These are phyloP conservation scores for Reticulascus tulasneorum DNA, from an alignment of 2,329 filamentous ascomycete species.

Conservation along the genomic window DNA sequence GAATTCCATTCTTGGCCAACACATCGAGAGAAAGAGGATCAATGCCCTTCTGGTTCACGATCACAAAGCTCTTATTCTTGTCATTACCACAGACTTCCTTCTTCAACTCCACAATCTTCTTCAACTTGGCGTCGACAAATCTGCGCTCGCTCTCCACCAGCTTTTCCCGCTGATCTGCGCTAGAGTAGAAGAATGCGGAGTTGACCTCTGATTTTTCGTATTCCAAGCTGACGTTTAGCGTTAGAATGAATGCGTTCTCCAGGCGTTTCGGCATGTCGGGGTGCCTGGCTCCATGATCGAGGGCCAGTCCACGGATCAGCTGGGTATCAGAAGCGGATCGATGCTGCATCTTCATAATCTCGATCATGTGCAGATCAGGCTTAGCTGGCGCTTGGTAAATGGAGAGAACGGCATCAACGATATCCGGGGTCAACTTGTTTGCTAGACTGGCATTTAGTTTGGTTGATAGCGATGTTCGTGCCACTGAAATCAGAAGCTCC, in stretches of 20 bases:
- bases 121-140: slow-evolving; percentile 93
- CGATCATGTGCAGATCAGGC: slow-evolving; percentile 97
- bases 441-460: slow-evolving; percentile 90
- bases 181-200: slow-evolving; percentile 98
- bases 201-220: slow-evolving; percentile 99
- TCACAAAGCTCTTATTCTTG: slow-evolving; percentile 90
- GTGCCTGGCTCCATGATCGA: slow-evolving; percentile 94
- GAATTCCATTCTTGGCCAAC: slow-evolving; percentile 94
- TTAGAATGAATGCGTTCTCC: slow-evolving; percentile 92
- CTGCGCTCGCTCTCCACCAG: slow-evolving; percentile 94
- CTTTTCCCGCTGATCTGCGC: slow-evolving; percentile 94
- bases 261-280: slow-evolving; percentile 97
- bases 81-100: slow-evolving; percentile 95
- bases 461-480: slow-evolving; percentile 88
- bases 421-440: slow-evolving; percentile 85
- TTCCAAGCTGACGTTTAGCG: slow-evolving; percentile 92
- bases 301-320: slow-evolving; percentile 84
- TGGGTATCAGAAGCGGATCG: slow-evolving; percentile 93
- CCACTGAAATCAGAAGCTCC: slow-evolving; percentile 89
- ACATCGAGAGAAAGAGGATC: slow-evolving; percentile 95
- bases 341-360: slow-evolving; percentile 99
- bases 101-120: slow-evolving; percentile 97
- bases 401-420: slow-evolving; percentile 92
- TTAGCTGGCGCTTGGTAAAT: slow-evolving; percentile 89
- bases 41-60: slow-evolving; percentile 99